Evolutionary conservation across 2,329 filamentous ascomycete genomes (phyloP), one percentile per base, ranked within the genome.

Genomic region (Fusarium penzigii): DNA sequence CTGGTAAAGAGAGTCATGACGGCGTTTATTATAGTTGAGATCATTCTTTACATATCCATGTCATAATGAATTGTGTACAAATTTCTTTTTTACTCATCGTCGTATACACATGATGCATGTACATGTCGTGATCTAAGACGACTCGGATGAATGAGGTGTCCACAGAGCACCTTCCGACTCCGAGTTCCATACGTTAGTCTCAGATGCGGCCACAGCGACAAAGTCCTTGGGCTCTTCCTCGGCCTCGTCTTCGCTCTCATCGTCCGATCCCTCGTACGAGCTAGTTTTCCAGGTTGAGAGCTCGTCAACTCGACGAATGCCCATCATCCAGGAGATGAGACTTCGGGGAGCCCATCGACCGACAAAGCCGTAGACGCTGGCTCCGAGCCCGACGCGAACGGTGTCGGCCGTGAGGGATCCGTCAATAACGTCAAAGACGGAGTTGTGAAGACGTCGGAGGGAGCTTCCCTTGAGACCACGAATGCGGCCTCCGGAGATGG

Each of bases 261-360:
- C 70, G 12, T 59, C 59, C 20, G 71, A 71, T 11, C 68, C 72
- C 41, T 72, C 71, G 42, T 69, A 70, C 6, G 71, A 72, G 58
- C 68, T 73, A 14, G 73, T 72, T 65, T 82, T 80, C 80, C 80
- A 83, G 2, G 76, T 69, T 44, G 77, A 78, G 43, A 85, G 71
- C 68, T 84, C 77, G 48, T 83, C 78, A 14, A 87, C 83, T 51
- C 76, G 76, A 55, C 86, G 78, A 52, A 92, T 82, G 11, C 92
- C 92, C 83, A 97, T 88, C 89, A 97, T 96, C 89, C 90, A 94
- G 2, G 86, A 86, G n/a, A 97, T 88, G 14, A 97, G 69, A 3
- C 85, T 81, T 17, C 83, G 79, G 1, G 94, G 93, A 20, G 89
- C 80, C 83, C 88, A 93, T 39, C 83, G 82, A 6, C 92, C 94